Percentiles rank a stretch among this genome's conserved stretches.
Evolutionary conservation across 805 yeast genomes (phyloP).

Genomic region (Kodamaea jinghongensis): DNA sequence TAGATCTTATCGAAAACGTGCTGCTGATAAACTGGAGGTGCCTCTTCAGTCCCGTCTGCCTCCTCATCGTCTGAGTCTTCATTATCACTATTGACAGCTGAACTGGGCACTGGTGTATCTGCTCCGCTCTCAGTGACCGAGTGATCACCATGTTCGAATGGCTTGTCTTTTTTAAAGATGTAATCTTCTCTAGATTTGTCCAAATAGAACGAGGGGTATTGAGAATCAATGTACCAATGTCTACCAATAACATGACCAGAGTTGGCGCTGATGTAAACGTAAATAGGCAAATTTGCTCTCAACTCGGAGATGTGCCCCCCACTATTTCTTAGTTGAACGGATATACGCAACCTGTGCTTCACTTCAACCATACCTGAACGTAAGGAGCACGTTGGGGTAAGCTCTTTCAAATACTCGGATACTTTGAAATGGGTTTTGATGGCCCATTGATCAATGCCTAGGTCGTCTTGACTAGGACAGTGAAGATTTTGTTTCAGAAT

Average conservation of each 20-base stretch:
- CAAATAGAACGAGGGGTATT: constrained; percentile 22
- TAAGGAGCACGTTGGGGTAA: constrained; percentile 44
- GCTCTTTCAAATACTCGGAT: constrained; percentile 37
- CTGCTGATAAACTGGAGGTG: constrained; percentile 45
- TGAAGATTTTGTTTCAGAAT: constrained; percentile 25
- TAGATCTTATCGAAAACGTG: constrained; percentile 37
- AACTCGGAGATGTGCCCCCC: constrained; percentile 53
- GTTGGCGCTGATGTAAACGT: constrained; percentile 41
- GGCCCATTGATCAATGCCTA: constrained; percentile 43
- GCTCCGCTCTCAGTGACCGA: constrained; percentile 4
- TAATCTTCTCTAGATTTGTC: constrained; percentile 24
- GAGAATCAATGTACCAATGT: constrained; percentile 31
- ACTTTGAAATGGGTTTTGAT: constrained; percentile 39
- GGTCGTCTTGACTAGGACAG: constrained; percentile 18
- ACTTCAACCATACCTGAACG: constrained; percentile 42
- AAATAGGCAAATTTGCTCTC: constrained; percentile 50
- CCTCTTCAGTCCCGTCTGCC: constrained; percentile 27
- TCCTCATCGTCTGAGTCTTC: constrained; percentile 20
- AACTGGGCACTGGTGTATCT: constrained; percentile 1
- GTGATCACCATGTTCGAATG: constrained; percentile 1
- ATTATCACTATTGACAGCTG: constrained; percentile 1
- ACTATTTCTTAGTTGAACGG: constrained; percentile 44
- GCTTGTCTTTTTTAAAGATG: constrained; percentile 27
- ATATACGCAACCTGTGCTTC: constrained; percentile 44
- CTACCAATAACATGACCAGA: constrained; percentile 35